Evolutionary conservation across 2,329 filamentous ascomycete genomes (phyloP), one percentile per base, ranked within the genome.

Genomic region (Penicillium sp.): DNA sequence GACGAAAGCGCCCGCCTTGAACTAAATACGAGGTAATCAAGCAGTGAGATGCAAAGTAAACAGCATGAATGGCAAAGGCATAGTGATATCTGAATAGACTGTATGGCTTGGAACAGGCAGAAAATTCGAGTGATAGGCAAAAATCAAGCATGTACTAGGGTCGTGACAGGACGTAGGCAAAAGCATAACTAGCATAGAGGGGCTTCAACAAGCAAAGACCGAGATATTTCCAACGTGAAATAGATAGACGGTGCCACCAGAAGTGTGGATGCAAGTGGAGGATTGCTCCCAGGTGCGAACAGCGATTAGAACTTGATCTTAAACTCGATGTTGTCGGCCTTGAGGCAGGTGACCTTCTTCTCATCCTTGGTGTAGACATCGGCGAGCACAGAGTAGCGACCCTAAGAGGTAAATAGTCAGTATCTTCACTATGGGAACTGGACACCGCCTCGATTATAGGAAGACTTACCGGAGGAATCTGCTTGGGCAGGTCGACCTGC

Each of bases 381-480:
- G 45, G 94, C 95, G 42, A 89, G 80, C 38, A 99, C 95, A 19
- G 86, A 91, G 85, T 97, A 99, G 74, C 88, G 93, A 75, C 93
- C 95, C 92, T 95, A 67, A 19, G 22, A 26, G 4, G 51, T 42
- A 55, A 22, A 58, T 24, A 58, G 44, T 66, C 56, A 70, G 61
- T 59, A 28, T 51, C 10, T 15, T 15, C 35, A 10, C 1, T 10
- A 17, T 15, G n/a, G 12, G n/a, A 40, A 8, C 1, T 30, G 35
- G 3, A n/a, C 22, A 44, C 19, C 19, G 10, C n/a, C 24, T 26
- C 28, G 30, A 59, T 15, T n/a, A 19, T n/a, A 28, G 9, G 47
- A 56, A 54, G 35, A 85, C 91, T 72, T 86, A 96, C 93, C 62
- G 92, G 91, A 76, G 94, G 94, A 68, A 98, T 95, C 79, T 96